Percentiles rank a stretch among this genome's conserved stretches.
phyloP scores from a whole-genome alignment of 768 basidiomycete species.

The Hericium rajendrae region DNA sequence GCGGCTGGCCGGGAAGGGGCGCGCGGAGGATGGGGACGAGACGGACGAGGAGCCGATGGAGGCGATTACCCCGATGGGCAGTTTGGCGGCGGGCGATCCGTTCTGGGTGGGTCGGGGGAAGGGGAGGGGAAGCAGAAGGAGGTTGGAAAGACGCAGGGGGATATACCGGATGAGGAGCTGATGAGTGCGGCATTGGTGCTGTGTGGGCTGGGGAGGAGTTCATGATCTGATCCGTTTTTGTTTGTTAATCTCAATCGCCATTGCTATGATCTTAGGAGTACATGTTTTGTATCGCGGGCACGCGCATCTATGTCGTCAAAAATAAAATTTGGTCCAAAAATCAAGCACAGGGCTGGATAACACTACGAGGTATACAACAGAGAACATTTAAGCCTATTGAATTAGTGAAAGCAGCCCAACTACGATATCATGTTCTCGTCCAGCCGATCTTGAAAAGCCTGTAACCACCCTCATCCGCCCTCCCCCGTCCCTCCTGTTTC shows the following conservation, averaged over 20 bases:
- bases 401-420: too few species aligned
- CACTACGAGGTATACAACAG: too few species aligned
- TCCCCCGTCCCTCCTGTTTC: conserved; percentile 45
- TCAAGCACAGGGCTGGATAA: background rate
- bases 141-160: background rate
- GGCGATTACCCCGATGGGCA: conserved; percentile 47
- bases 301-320: background rate
- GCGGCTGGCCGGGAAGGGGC: conserved; percentile 30
- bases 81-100: conserved; percentile 7
- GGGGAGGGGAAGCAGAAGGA: background rate
- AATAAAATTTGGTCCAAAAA: background rate
- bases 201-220: conserved; percentile 39
- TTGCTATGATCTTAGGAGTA: background rate
- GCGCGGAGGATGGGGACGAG: conserved; percentile 32
- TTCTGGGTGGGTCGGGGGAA: background rate
- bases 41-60: conserved; percentile 54
- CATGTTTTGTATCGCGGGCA: background rate
- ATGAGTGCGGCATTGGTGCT: conserved; percentile 63
- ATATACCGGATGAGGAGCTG: conserved; percentile 44
- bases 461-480: conserved; percentile 65
- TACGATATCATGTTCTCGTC: conserved; percentile 20
- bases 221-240: background rate
- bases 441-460: conserved; percentile 67
- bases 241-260: background rate
- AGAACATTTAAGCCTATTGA: too few species aligned